Conservation (phyloP, 1,284 basidiomycete genomes). For the Ceratobasidium sp. region DNA sequence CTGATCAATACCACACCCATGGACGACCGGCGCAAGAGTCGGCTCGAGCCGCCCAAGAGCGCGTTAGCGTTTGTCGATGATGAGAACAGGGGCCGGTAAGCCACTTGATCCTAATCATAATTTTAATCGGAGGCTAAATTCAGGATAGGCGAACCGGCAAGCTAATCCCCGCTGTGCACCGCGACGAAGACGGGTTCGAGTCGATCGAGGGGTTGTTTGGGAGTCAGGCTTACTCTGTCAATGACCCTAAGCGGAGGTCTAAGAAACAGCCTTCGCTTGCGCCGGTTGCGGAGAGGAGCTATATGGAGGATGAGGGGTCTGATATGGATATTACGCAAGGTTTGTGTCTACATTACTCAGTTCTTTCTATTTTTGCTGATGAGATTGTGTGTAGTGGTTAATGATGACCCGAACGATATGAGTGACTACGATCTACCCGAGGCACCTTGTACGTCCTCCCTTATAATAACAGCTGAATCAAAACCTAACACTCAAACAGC, state of each 20-base stretch:
- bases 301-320: slow-evolving; percentile 44
- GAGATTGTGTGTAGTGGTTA: slow-evolving; percentile 6
- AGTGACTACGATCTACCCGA: slow-evolving; percentile 33
- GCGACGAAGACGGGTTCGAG: slow-evolving; percentile 44
- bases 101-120: no score
- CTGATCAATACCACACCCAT: slow-evolving; percentile 5
- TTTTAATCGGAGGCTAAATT: no score
- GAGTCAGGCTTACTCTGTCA: slow-evolving; percentile 41
- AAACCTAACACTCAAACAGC: neutral
- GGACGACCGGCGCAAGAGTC: slow-evolving; percentile 40
- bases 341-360: neutral
- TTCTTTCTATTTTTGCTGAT: neutral
- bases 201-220: slow-evolving; percentile 41
- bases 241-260: slow-evolving; percentile 18
- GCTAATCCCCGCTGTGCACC: slow-evolving; percentile 35
- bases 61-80: slow-evolving; percentile 40
- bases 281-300: slow-evolving; percentile 22
- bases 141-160: slow-evolving; percentile 35
- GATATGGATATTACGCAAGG: slow-evolving; percentile 44
- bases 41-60: slow-evolving; percentile 36
- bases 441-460: slow-evolving; percentile 32
- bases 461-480: no score
- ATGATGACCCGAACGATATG: slow-evolving; percentile 36
- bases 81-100: slow-evolving; percentile 33
- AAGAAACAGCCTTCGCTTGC: slow-evolving; percentile 16